Evolutionary conservation across 192 early-diverging fungal genomes (phyloP), one percentile per base, ranked within the genome.

Genomic region (Geranomyces variabilis): DNA sequence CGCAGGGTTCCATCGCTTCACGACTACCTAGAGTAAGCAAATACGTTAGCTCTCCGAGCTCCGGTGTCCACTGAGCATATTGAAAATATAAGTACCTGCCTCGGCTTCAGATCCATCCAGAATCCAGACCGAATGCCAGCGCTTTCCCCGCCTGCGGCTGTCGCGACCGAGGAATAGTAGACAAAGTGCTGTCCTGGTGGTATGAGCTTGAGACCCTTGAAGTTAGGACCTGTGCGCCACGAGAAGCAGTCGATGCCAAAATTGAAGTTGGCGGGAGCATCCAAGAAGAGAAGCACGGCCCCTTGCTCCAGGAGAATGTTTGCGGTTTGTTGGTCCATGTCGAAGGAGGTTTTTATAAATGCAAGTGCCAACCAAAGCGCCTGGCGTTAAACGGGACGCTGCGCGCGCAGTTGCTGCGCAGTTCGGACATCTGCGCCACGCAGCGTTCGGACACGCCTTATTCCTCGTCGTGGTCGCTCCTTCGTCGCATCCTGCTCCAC

Each of bases 181-280:
- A 96, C 80, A 79, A 95, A 96, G 80, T 99, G 97, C 51, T 93
- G 83, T 0, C 97, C 97, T 0, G 94, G 92, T 21, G 97, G 95
- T 62, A 99, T 93, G 53, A 96, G 80, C 80, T 96, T 96, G 28
- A 97, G 75, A 46, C 97, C 97, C 67, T 86, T 92, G 77, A 99
- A 99, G 41, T 85, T 78, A 14, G 94, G 94, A 0, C 97, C 97
- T 21, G 88, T 93, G 51, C 88, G 82, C 95, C 95, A 99, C 22
- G 88, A 87, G 73, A 91, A 93, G 75, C 88, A 86, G 74, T 97
- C 96, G 60, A 97, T 89, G 14, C 96, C 96, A 74, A 99, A 95
- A 72, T 95, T 89, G 12, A 93, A 76, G 26, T 89, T 83, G 14
- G 70, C 51, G 0, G 96, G 95, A 13, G 91, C 90, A 72, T 93